Evolutionary conservation across 495 filamentous ascomycete species (phyloP).

Genomic region (Penicillium tannophilum): DNA sequence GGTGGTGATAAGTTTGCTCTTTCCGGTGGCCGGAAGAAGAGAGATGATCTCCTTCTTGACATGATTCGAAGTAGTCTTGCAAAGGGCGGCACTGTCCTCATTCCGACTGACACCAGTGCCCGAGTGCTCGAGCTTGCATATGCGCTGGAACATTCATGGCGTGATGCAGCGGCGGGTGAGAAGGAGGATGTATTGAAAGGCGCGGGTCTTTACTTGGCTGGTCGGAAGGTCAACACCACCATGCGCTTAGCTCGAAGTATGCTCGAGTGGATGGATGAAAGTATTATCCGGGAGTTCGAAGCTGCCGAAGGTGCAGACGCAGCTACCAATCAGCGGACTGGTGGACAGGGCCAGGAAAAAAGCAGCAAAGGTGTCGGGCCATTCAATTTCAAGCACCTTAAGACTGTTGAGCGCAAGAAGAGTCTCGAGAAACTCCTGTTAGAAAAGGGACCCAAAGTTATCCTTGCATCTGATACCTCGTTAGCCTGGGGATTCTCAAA

Average conservation of each 20-base stretch:
- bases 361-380: constrained; percentile 61
- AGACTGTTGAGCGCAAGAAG: constrained; percentile 73
- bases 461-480: constrained; percentile 86
- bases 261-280: constrained; percentile 99
- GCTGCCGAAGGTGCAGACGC: constrained; percentile 59
- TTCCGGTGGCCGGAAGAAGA: constrained; percentile 69
- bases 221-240: constrained; percentile 75
- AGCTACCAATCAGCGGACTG: constrained; percentile 42
- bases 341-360: constrained; percentile 39
- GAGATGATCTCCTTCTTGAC: constrained; percentile 82
- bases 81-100: constrained; percentile 89
- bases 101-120: constrained; percentile 93
- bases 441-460: constrained; percentile 64
- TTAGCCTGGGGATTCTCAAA: constrained; percentile 95
- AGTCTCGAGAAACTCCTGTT: constrained; percentile 66
- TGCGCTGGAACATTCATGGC: constrained; percentile 89
- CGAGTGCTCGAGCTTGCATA: constrained; percentile 93
- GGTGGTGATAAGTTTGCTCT: constrained; percentile 73
- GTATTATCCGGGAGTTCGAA: constrained; percentile 88
- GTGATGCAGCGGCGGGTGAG: constrained; percentile 58
- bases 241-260: constrained; percentile 90
- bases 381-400: constrained; percentile 87
- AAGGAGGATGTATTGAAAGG: constrained; percentile 60
- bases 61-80: constrained; percentile 75
- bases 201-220: constrained; percentile 79